Percentiles rank a stretch among this genome's conserved stretches.
Conservation (phyloP, 23 red algal species). For the Gracilaria vermiculophylla region DNA sequence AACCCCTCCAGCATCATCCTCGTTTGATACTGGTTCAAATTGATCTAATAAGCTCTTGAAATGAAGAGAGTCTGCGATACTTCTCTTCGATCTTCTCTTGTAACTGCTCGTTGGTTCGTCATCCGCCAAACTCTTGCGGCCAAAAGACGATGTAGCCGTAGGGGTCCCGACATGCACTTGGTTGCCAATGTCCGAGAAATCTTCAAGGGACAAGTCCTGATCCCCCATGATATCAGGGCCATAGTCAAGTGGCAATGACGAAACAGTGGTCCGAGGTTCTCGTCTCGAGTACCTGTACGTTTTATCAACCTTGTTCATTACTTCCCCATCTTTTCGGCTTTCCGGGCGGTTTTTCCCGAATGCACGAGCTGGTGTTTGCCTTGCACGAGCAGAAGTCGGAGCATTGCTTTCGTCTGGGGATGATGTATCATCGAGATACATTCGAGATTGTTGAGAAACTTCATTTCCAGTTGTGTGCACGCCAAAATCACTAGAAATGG, state of each 20-base stretch:
- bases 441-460: background rate
- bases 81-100: conserved; percentile 25
- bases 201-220: conserved; percentile 11
- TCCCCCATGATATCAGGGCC: conserved; percentile 40
- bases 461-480: background rate
- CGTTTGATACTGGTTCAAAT: background rate
- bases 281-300: conserved; percentile 53
- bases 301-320: background rate
- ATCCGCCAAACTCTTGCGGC: conserved; percentile 42
- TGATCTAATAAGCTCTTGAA: conserved; percentile 52
- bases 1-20: background rate
- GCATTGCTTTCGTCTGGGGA: background rate
- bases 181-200: background rate
- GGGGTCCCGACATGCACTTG: conserved; percentile 42
- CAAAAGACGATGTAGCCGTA: conserved; percentile 21
- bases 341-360: background rate
- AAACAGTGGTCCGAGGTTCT: conserved; percentile 7
- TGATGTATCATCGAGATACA: background rate
- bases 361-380: background rate
- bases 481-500: conserved; percentile 7
- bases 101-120: conserved; percentile 14
- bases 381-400: background rate
- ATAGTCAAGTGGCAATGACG: background rate
- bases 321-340: background rate
- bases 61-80: conserved; percentile 25